These are phyloP conservation scores for Botrytis porri DNA, from an alignment of 2,329 filamentous ascomycete genomes.

Conservation along the genomic window DNA sequence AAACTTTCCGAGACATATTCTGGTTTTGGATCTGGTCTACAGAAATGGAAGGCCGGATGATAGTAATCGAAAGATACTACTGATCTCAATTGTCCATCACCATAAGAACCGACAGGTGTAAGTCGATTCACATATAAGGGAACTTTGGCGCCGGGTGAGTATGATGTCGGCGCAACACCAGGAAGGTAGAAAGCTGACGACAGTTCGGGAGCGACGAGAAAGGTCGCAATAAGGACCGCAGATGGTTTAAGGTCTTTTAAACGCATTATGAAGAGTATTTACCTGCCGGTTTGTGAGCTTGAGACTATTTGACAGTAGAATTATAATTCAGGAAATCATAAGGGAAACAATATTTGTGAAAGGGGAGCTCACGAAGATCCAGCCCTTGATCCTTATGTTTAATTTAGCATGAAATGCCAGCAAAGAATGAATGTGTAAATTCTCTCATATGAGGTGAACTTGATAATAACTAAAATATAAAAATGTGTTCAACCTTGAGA, in stretches of 20 bases:
- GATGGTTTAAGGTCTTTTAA: conserved; percentile 37
- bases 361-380: conserved; percentile 17
- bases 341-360: background rate
- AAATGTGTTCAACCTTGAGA: background rate
- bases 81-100: conserved; percentile 81
- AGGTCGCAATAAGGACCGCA: conserved; percentile 49
- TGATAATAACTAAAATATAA: background rate
- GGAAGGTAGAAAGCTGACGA: conserved; percentile 88
- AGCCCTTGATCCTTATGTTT: background rate
- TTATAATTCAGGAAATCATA: background rate
- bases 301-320: background rate
- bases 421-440: background rate
- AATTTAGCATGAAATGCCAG: conserved; percentile 15
- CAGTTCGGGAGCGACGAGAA: conserved; percentile 51
- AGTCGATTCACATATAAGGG: conserved; percentile 91
- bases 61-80: conserved; percentile 98
- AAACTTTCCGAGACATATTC: conserved; percentile 82
- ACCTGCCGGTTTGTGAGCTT: background rate
- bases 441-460: background rate
- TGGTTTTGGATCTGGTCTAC: conserved; percentile 72
- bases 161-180: conserved; percentile 90
- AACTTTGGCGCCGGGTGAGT: conserved; percentile 74
- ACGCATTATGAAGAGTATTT: conserved; percentile 32
- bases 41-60: conserved; percentile 82
- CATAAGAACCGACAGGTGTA: conserved; percentile 74